Evolutionary conservation across 306 rosid genomes (phyloP).

Genomic region (Clitoria ternatea): DNA sequence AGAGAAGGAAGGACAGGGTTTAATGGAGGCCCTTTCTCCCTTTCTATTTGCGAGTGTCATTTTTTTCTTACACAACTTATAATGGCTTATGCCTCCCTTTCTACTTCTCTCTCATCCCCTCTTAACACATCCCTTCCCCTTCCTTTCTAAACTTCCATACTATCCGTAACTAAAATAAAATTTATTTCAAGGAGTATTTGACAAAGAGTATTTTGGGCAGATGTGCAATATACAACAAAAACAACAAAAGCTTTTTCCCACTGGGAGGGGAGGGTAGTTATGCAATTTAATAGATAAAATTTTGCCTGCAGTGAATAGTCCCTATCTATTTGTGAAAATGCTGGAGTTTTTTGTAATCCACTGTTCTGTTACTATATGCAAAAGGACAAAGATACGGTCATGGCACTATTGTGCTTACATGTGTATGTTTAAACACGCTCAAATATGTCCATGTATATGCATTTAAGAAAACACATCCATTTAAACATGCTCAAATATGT

Average conservation of each 20-base stretch:
- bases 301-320: neutral
- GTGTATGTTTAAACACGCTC: neutral
- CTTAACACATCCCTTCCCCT: no score
- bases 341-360: neutral
- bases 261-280: no score
- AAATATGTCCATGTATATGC: constrained; percentile 6
- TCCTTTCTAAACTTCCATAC: no score
- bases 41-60: no score
- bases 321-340: neutral
- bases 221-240: neutral
- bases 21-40: no score
- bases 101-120: no score
- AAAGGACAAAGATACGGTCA: neutral
- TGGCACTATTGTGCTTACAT: neutral
- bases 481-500: neutral
- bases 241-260: no score
- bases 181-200: neutral
- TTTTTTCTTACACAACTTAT: no score
- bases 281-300: constrained; percentile 6
- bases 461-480: constrained; percentile 7
- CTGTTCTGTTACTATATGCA: neutral
- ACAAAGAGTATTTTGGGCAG: neutral
- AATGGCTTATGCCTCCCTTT: no score
- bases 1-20: no score
- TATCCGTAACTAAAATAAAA: neutral